Percentiles rank a stretch among this genome's conserved stretches.
These are phyloP conservation scores for Kluyveromyces siamensis DNA, from an alignment of 805 yeast species.

Conservation along the genomic window DNA sequence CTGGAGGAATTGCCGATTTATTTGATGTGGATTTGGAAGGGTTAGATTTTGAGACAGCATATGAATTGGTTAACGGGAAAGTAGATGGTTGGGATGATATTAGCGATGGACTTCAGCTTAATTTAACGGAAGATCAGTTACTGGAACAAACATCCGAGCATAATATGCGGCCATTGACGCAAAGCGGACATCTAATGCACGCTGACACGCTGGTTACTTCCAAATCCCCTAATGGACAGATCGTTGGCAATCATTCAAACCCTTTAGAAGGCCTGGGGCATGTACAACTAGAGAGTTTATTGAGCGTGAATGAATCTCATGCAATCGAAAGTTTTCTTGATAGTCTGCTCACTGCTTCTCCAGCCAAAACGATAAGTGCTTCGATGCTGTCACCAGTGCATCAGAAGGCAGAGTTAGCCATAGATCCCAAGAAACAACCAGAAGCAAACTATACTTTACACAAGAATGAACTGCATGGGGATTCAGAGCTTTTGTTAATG, in stretches of 20 bases:
- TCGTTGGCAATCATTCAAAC: background rate
- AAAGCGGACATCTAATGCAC: background rate
- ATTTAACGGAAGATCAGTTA: background rate
- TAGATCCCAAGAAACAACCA: background rate
- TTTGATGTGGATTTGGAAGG: constrained; percentile 22
- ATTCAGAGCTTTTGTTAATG: background rate
- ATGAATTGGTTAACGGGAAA: constrained; percentile 20
- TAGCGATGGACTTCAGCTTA: background rate
- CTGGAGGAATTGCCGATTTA: constrained; percentile 11
- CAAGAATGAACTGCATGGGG: background rate
- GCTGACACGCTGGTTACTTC: background rate
- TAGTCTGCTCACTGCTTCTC: constrained; percentile 10
- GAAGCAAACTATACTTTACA: background rate
- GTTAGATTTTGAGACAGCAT: constrained; percentile 29
- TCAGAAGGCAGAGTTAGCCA: background rate
- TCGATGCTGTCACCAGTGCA: background rate
- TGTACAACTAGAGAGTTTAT: constrained; percentile 6
- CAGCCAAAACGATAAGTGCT: background rate
- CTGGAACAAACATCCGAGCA: background rate
- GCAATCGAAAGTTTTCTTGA: constrained; percentile 28
- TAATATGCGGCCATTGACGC: background rate
- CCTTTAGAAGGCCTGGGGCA: background rate
- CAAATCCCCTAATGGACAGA: background rate
- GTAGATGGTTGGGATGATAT: background rate
- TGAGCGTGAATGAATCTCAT: constrained; percentile 26